Evolutionary conservation across 2,329 filamentous ascomycete species (phyloP).

Genomic region (Ophidiomyces ophidiicola): DNA sequence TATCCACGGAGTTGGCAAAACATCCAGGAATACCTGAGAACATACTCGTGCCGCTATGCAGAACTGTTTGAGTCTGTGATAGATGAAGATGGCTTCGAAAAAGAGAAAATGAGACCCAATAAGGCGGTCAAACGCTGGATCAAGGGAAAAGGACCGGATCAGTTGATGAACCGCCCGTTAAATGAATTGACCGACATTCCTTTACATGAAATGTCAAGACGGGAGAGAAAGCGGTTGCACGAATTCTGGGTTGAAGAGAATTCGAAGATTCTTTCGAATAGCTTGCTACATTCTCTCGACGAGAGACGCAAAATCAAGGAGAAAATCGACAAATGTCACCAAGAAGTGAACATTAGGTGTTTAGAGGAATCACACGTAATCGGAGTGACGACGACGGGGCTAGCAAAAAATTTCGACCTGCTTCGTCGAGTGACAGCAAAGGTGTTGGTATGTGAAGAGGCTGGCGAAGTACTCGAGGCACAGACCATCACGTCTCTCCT

Average conservation of each 20-base stretch:
- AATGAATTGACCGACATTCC: not conserved
- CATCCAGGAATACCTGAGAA: conserved; percentile 1
- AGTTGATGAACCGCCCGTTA: not conserved
- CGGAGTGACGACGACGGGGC: conserved; percentile 58
- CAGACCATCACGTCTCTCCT: conserved; percentile 53
- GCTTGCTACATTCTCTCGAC: conserved; percentile 1
- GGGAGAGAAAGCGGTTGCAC: conserved; percentile 2
- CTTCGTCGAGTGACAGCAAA: conserved; percentile 46
- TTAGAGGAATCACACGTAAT: conserved; percentile 49
- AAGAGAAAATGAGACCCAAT: not conserved
- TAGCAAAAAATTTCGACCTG: conserved; percentile 48
- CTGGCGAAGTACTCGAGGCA: conserved; percentile 58
- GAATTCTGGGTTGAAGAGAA: conserved; percentile 6
- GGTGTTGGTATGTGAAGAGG: conserved; percentile 57
- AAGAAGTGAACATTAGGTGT: conserved; percentile 32
- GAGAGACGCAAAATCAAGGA: conserved; percentile 10
- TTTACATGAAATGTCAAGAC: conserved; percentile 1
- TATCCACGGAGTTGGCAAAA: not conserved
- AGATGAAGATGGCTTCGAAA: conserved; percentile 2
- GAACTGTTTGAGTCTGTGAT: not conserved
- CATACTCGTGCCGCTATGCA: not conserved
- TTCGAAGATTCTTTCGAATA: conserved; percentile 7
- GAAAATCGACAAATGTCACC: not conserved
- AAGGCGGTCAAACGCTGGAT: conserved; percentile 6
- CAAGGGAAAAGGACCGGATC: conserved; percentile 1